Evolutionary conservation across 768 basidiomycete genomes (phyloP).

Genomic region (Pulveroboletus sp.): DNA sequence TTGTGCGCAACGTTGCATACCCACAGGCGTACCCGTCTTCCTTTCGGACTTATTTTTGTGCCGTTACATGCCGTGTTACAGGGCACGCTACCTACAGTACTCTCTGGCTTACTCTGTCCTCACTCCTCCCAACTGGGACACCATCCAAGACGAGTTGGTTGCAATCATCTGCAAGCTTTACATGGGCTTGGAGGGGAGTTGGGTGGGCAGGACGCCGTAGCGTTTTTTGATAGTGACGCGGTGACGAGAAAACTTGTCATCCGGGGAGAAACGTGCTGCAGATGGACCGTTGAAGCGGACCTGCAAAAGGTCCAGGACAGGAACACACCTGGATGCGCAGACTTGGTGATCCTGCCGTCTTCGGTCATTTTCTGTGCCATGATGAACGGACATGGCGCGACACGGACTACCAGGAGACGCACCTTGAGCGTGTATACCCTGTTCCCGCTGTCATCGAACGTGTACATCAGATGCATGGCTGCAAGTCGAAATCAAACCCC

Average conservation of each 20-base stretch:
- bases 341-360: conserved; percentile 81
- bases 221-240: conserved; percentile 97
- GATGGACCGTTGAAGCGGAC: background rate
- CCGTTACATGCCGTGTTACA: no score
- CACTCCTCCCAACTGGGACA: no score
- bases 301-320: background rate
- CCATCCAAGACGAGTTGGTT: no score
- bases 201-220: conserved; percentile 82
- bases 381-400: conserved; percentile 3
- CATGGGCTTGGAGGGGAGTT: conserved; percentile 84
- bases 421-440: conserved; percentile 94
- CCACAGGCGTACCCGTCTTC: no score
- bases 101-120: no score
- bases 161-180: conserved; percentile 33
- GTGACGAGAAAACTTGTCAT: conserved; percentile 98
- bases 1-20: no score
- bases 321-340: conserved; percentile 87
- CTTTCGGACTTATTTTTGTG: no score
- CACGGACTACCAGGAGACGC: conserved; percentile 10
- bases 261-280: conserved; percentile 94
- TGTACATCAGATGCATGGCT: conserved; percentile 97
- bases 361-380: conserved; percentile 73
- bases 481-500: conserved; percentile 11
- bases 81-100: no score
- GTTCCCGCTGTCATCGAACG: conserved; percentile 67